phyloP scores from a whole-genome alignment of 1,139 yeast genomes.

The Protomyces gravidus region DNA sequence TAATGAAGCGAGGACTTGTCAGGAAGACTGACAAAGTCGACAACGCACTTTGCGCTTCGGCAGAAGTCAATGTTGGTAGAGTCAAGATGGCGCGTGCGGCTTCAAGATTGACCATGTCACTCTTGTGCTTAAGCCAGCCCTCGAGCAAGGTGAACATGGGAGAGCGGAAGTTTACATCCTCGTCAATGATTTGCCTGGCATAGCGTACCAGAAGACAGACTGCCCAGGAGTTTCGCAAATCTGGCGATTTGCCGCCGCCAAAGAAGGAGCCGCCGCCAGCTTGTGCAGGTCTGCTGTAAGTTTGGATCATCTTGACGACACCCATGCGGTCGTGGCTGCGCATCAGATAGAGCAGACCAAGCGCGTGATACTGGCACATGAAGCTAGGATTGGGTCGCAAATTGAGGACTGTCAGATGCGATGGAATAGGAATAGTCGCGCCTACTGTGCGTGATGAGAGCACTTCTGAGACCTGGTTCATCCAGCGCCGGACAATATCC shows the following conservation, averaged over 20 bases:
- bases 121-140: slow-evolving; percentile 71
- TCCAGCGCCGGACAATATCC: slow-evolving; percentile 88
- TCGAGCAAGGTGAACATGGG: slow-evolving; percentile 63
- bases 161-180: slow-evolving; percentile 39
- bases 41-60: slow-evolving; percentile 60
- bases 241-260: slow-evolving; percentile 37
- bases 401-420: slow-evolving; percentile 24
- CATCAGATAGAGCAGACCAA: slow-evolving; percentile 81
- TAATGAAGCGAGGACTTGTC: slow-evolving; percentile 82
- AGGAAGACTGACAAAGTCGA: slow-evolving; percentile 69
- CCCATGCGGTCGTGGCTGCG: slow-evolving; percentile 94
- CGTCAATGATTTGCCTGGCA: slow-evolving; percentile 67
- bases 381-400: slow-evolving; percentile 45
- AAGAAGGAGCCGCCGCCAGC: slow-evolving; percentile 20
- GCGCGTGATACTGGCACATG: slow-evolving; percentile 92
- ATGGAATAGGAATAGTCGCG: slow-evolving; percentile 28
- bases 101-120: slow-evolving; percentile 88
- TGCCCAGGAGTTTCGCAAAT: slow-evolving; percentile 51
- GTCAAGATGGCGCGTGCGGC: slow-evolving; percentile 79
- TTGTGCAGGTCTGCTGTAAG: slow-evolving; percentile 43
- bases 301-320: slow-evolving; percentile 80
- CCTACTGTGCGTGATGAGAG: slow-evolving; percentile 57
- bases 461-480: slow-evolving; percentile 89
- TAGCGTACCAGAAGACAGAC: slow-evolving; percentile 80
- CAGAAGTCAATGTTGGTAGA: slow-evolving; percentile 57